Evolutionary conservation across 2,329 filamentous ascomycete species (phyloP).

Genomic region (Tolypocladium nubicola): DNA sequence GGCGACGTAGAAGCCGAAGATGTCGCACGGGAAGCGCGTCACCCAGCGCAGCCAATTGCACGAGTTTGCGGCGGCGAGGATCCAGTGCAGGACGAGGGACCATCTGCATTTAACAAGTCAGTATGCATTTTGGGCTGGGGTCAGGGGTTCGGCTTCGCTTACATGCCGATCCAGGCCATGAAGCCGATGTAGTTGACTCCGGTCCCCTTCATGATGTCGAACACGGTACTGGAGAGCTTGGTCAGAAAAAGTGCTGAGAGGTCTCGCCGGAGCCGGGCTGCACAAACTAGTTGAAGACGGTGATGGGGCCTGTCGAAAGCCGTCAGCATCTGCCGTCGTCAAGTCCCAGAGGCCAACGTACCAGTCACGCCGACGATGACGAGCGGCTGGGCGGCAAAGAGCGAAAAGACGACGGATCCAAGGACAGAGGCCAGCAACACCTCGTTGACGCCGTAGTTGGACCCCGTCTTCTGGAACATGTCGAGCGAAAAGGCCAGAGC

Average conservation of each 20-base stretch:
- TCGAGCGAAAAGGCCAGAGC: conserved; percentile 83
- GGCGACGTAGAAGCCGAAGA: conserved; percentile 88
- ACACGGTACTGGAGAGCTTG: conserved; percentile 54
- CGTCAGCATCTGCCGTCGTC: conserved; percentile 3
- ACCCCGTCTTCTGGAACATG: conserved; percentile 82
- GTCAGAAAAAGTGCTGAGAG: background rate
- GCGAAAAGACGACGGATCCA: conserved; percentile 68
- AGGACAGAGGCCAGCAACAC: conserved; percentile 79
- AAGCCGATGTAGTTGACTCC: conserved; percentile 79
- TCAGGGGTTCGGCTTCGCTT: conserved; percentile 16
- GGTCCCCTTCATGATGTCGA: conserved; percentile 70
- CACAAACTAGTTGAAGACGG: conserved; percentile 76
- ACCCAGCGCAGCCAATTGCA: conserved; percentile 86
- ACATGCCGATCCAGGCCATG: conserved; percentile 85
- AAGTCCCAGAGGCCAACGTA: conserved; percentile 8
- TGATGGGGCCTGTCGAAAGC: conserved; percentile 58
- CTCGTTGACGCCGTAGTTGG: conserved; percentile 84
- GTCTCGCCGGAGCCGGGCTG: too few relatives aligned
- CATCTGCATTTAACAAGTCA: conserved; percentile 38
- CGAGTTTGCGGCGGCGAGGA: conserved; percentile 72
- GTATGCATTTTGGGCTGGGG: background rate
- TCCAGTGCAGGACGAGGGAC: conserved; percentile 76
- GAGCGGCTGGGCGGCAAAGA: conserved; percentile 73
- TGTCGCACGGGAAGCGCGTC: conserved; percentile 84
- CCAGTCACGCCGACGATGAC: conserved; percentile 88